A percentile compares a stretch with the other conserved stretches of the same genome.
These are phyloP conservation scores for Hymenoscyphus fraxineus DNA, from an alignment of 2,329 filamentous ascomycete genomes.

Conservation along the genomic window DNA sequence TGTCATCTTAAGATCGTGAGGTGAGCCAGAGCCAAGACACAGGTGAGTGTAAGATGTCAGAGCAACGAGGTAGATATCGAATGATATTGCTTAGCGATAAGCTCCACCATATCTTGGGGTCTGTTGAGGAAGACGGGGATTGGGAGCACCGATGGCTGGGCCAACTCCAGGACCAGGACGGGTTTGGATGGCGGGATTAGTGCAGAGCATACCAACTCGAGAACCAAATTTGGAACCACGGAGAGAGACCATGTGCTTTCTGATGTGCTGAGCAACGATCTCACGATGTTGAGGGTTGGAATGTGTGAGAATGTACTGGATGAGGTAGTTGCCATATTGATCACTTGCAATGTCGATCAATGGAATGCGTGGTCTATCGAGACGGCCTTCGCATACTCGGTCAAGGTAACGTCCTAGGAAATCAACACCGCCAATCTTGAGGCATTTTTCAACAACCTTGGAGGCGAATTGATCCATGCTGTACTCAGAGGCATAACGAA, in stretches of 20 bases:
- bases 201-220: slow-evolving; percentile 97
- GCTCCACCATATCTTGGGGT: slow-evolving; percentile 53
- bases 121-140: slow-evolving; percentile 51
- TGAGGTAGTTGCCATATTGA: slow-evolving; percentile 97
- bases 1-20: slow-evolving; percentile 32
- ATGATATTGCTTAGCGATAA: slow-evolving; percentile 48
- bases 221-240: slow-evolving; percentile 98
- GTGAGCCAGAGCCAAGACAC: slow-evolving; percentile 27
- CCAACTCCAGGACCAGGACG: slow-evolving; percentile 82
- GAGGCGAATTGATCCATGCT: slow-evolving; percentile 99
- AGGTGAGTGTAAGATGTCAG: slow-evolving; percentile 27
- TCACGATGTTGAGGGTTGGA: slow-evolving; percentile 85
- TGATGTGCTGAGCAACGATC: slow-evolving; percentile 87
- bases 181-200: slow-evolving; percentile 85
- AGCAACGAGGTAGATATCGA: slow-evolving; percentile 23
- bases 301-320: slow-evolving; percentile 94
- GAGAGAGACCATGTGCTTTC: slow-evolving; percentile 99
- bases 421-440: slow-evolving; percentile 89
- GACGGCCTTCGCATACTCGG: slow-evolving; percentile 85
- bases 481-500: slow-evolving; percentile 89
- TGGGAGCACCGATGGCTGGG: slow-evolving; percentile 50
- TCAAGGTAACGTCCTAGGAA: slow-evolving; percentile 92
- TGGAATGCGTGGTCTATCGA: slow-evolving; percentile 90
- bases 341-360: slow-evolving; percentile 98
- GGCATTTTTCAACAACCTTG: slow-evolving; percentile 97